phyloP scores from a whole-genome alignment of 345 rosid species.

The Pseudoturritis turrita region DNA sequence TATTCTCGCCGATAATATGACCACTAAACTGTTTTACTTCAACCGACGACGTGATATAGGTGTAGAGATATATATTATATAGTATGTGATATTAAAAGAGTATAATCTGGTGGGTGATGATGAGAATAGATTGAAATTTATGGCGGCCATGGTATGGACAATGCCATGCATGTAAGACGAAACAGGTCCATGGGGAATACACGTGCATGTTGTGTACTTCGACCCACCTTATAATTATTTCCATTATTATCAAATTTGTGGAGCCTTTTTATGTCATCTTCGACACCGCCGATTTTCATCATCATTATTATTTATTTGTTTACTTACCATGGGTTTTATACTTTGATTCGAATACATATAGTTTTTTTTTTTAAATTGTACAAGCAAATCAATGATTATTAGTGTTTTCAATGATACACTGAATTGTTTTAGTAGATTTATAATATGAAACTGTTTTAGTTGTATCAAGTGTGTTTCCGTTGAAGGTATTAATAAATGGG shows the following conservation, averaged over 20 bases:
- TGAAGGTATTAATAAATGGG: neutral
- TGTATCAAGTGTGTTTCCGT: neutral
- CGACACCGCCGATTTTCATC: slow-evolving; percentile 15
- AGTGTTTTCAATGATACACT: no score
- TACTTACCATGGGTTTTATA: neutral
- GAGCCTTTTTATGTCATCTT: slow-evolving; percentile 23
- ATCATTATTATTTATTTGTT: neutral
- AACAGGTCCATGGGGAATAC: slow-evolving; percentile 33
- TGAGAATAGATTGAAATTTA: slow-evolving; percentile 18
- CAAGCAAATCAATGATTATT: neutral
- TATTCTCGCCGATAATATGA: neutral
- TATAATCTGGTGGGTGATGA: slow-evolving; percentile 23
- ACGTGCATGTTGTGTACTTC: slow-evolving; percentile 31
- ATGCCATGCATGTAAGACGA: slow-evolving; percentile 33
- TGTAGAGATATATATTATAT: neutral
- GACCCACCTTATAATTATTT: slow-evolving; percentile 29
- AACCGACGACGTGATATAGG: neutral
- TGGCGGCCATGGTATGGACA: slow-evolving; percentile 22
- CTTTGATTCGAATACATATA: neutral
- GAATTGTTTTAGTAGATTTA: neutral
- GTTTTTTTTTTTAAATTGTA: neutral
- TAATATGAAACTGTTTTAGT: neutral
- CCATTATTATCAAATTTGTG: slow-evolving; percentile 21
- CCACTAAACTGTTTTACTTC: neutral
- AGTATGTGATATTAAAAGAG: neutral